phyloP scores from a whole-genome alignment of 23 red algal species.

The Gracilariopsis chorda region DNA sequence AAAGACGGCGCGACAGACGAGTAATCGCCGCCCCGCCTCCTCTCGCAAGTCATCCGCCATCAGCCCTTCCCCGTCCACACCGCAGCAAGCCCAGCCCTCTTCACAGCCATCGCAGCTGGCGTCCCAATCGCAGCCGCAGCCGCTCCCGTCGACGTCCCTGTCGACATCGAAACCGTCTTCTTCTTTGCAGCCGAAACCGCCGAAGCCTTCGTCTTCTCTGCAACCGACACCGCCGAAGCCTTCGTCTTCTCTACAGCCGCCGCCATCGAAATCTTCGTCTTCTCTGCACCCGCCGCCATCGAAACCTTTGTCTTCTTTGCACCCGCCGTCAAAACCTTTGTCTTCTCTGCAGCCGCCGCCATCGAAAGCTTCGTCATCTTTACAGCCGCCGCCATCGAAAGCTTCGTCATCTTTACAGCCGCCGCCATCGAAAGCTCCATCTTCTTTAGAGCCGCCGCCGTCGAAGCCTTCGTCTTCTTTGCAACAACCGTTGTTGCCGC shows the following conservation, averaged over 20 bases:
- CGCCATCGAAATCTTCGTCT: background rate
- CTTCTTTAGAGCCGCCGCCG: background rate
- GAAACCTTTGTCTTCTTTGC: background rate
- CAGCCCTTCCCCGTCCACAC: background rate
- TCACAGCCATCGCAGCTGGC: background rate
- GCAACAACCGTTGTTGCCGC: background rate
- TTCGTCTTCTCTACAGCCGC: too few species aligned
- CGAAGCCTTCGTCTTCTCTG: background rate
- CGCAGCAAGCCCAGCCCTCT: background rate
- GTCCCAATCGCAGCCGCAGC: background rate
- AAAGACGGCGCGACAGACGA: too few species aligned
- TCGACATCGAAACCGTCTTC: background rate
- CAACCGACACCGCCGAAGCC: background rate
- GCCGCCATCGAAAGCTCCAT: background rate
- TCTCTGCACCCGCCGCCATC: background rate
- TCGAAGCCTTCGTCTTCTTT: background rate
- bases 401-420: background rate
- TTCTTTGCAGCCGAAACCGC: background rate
- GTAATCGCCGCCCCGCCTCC: too few species aligned
- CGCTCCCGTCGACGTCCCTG: background rate
- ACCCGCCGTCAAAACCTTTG: background rate
- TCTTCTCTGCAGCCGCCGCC: background rate
- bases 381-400: background rate
- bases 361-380: background rate
- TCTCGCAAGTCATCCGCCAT: background rate